These are phyloP conservation scores for Fusarium annulatum DNA, from an alignment of 2,329 filamentous ascomycete genomes.

Conservation along the genomic window DNA sequence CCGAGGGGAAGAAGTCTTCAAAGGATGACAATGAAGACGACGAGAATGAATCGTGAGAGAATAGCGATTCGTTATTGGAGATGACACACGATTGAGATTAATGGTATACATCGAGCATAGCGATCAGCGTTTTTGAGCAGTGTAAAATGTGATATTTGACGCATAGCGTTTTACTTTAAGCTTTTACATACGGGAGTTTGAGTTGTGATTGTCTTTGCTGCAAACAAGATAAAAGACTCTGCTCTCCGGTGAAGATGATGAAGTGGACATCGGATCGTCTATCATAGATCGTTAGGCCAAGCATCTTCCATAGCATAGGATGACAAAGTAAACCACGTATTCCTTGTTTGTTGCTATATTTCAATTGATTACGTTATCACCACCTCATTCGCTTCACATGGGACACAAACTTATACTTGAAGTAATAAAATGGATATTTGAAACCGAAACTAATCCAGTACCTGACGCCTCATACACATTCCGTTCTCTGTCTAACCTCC, in stretches of 20 bases:
- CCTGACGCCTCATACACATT: constrained; percentile 41
- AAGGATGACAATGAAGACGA: constrained; percentile 26
- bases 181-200: not conserved
- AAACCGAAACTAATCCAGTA: constrained; percentile 36
- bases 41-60: not conserved
- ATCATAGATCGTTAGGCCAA: not conserved
- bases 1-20: constrained; percentile 38
- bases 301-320: not conserved
- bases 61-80: not conserved
- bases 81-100: not conserved
- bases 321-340: not conserved
- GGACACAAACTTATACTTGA: not conserved
- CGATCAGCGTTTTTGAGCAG: not conserved
- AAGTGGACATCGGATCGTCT: not conserved
- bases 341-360: not conserved
- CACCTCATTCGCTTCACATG: not conserved
- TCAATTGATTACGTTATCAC: too few species aligned
- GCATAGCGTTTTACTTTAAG: not conserved
- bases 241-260: not conserved
- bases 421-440: constrained; percentile 35
- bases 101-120: not conserved
- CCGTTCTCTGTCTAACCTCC: constrained; percentile 36
- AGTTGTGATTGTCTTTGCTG: not conserved
- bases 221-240: not conserved
- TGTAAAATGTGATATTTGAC: not conserved